phyloP scores from a whole-genome alignment of 2,329 filamentous ascomycete species.

The Pestalotiopsis sp. region DNA sequence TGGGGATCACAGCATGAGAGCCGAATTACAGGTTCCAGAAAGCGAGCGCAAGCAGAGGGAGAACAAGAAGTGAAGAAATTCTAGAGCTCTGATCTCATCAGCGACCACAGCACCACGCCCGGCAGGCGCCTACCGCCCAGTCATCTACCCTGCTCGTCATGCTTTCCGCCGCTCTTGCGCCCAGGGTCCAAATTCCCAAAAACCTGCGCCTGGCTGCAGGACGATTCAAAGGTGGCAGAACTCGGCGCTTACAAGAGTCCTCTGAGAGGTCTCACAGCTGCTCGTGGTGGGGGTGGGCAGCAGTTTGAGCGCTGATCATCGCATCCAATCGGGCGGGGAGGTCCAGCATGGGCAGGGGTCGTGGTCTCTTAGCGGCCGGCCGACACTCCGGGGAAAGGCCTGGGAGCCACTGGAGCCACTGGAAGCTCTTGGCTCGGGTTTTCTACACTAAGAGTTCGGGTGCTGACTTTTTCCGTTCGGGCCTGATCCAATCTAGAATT shows the following conservation, averaged over 20 bases:
- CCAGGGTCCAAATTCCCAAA: neutral
- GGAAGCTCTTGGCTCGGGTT: neutral
- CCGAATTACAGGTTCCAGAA: neutral
- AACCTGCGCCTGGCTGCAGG: slow-evolving; percentile 2
- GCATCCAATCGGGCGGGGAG: slow-evolving; percentile 14
- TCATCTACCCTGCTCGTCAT: neutral
- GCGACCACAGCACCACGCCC: neutral
- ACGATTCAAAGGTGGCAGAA: neutral
- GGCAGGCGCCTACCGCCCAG: neutral
- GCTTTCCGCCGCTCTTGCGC: neutral
- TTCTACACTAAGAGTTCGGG: neutral
- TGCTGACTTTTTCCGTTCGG: neutral
- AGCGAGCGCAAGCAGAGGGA: neutral
- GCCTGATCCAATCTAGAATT: neutral
- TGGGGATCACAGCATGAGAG: neutral
- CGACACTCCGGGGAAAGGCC: neutral
- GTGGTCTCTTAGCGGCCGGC: neutral
- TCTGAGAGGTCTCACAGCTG: slow-evolving; percentile 19
- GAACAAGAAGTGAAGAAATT: neutral
- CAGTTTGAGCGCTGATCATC: slow-evolving; percentile 6
- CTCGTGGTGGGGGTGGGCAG: slow-evolving; percentile 25
- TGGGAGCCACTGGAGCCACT: neutral
- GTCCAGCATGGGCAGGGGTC: neutral
- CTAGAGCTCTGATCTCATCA: neutral
- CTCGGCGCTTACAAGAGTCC: slow-evolving; percentile 29